Conservation (phyloP, 140 eudicot genomes). For the Cichorium intybus region DNA sequence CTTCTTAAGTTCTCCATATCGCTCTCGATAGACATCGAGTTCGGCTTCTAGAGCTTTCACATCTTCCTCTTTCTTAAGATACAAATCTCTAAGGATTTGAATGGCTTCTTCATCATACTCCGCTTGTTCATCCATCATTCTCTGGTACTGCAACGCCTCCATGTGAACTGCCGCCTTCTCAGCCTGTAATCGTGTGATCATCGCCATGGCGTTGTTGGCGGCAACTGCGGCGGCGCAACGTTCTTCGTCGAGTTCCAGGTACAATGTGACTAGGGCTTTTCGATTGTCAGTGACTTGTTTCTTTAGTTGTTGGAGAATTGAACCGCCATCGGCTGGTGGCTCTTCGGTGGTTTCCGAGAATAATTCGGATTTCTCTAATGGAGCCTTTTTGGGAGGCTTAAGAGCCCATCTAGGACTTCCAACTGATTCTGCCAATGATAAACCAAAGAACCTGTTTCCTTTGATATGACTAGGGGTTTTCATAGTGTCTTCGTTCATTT, state of each 20-base stretch:
- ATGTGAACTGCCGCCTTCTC: conserved; percentile 92
- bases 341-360: conserved; percentile 24
- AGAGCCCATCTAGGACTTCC: conserved; percentile 38
- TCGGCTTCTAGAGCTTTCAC: conserved; percentile 53
- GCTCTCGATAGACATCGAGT: conserved; percentile 54
- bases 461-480: conserved; percentile 45
- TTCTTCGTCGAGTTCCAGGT: conserved; percentile 92
- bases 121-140: conserved; percentile 98
- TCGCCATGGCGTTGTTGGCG: conserved; percentile 98
- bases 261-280: conserved; percentile 60
- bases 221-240: conserved; percentile 92
- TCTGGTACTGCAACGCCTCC: conserved; percentile 95
- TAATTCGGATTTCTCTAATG: conserved; percentile 34
- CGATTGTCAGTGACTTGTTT: conserved; percentile 60
- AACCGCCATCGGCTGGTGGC: conserved; percentile 37
- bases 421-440: conserved; percentile 49
- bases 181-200: conserved; percentile 89
- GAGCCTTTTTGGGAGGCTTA: conserved; percentile 38
- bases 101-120: conserved; percentile 92
- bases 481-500: conserved; percentile 37
- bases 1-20: conserved; percentile 45
- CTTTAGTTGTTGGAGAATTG: conserved; percentile 42
- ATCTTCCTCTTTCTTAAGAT: conserved; percentile 68
- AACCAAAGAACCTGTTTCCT: conserved; percentile 65
- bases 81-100: conserved; percentile 60